These are phyloP conservation scores for Metarhizium humberi DNA, from an alignment of 2,329 filamentous ascomycete genomes.

Conservation along the genomic window DNA sequence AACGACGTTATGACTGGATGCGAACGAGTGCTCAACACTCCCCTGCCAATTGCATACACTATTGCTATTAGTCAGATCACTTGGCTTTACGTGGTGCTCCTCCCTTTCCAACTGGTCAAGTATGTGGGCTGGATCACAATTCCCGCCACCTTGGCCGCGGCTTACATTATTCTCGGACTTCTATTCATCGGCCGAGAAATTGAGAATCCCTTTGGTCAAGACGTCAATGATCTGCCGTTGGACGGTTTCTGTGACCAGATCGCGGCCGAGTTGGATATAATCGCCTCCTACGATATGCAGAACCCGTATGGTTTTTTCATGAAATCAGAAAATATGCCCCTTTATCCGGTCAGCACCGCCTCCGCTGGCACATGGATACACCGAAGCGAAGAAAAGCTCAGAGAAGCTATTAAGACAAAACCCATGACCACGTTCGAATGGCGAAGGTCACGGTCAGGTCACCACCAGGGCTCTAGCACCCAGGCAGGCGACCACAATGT, in stretches of 20 bases:
- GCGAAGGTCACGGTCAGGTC: conserved; percentile 8
- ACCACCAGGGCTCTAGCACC: not conserved
- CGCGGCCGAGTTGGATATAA: conserved; percentile 63
- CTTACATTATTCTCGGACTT: conserved; percentile 77
- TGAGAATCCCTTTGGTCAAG: conserved; percentile 75
- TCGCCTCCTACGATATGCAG: conserved; percentile 43
- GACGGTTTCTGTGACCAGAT: conserved; percentile 71
- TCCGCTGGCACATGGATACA: conserved; percentile 28
- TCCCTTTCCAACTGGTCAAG: conserved; percentile 70
- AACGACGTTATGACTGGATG: conserved; percentile 65
- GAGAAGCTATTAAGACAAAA: conserved; percentile 30
- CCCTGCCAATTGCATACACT: conserved; percentile 71
- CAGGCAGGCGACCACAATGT: conserved; percentile 2
- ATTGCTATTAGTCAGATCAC: conserved; percentile 83
- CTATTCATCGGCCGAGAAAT: conserved; percentile 68
- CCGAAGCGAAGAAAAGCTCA: conserved; percentile 30
- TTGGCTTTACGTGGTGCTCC: conserved; percentile 70
- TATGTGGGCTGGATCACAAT: conserved; percentile 65
- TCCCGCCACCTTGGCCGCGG: conserved; percentile 60
- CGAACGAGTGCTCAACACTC: conserved; percentile 73
- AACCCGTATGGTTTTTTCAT: conserved; percentile 22
- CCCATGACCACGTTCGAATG: conserved; percentile 26
- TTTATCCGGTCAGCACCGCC: conserved; percentile 44
- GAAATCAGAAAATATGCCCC: conserved; percentile 35
- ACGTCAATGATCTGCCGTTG: conserved; percentile 73